Evolutionary conservation across 2,329 filamentous ascomycete species (phyloP).

Genomic region (Magnaporthales sp.): DNA sequence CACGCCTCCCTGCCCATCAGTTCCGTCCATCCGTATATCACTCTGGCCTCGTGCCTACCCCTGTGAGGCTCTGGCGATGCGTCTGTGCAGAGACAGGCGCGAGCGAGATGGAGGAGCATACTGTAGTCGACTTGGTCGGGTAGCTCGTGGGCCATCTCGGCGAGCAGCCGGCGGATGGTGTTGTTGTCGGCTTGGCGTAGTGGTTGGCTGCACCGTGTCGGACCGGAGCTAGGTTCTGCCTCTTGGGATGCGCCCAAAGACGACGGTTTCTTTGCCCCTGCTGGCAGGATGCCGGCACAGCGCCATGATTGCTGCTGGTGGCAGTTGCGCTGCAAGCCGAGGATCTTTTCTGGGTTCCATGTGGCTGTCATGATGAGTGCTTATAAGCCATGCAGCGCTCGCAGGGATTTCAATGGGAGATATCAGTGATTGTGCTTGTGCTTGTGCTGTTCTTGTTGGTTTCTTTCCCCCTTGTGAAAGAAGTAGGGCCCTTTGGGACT

Average conservation of each 20-base stretch:
- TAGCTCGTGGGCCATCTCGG: constrained; percentile 3
- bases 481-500: background rate
- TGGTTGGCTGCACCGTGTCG: constrained; percentile 1
- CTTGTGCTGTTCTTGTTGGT: background rate
- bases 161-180: constrained; percentile 7
- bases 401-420: background rate
- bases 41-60: constrained; percentile 5
- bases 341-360: constrained; percentile 4
- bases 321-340: background rate
- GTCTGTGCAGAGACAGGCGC: constrained; percentile 7
- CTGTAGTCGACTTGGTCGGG: constrained; percentile 8
- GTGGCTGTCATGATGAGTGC: background rate
- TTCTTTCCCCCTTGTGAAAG: background rate
- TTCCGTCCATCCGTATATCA: constrained; percentile 8
- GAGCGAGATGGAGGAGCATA: constrained; percentile 6
- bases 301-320: background rate
- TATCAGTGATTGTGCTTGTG: background rate
- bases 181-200: constrained; percentile 4
- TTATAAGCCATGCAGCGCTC: background rate
- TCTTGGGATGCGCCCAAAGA: background rate
- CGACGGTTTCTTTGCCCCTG: background rate
- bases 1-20: constrained; percentile 6
- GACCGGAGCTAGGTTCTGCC: background rate
- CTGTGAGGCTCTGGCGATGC: constrained; percentile 4
- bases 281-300: background rate